Percentiles rank a stretch among this genome's conserved stretches.
phyloP scores from a whole-genome alignment of 176 grass and related monocot species.

The Alopecurus myosuroides region DNA sequence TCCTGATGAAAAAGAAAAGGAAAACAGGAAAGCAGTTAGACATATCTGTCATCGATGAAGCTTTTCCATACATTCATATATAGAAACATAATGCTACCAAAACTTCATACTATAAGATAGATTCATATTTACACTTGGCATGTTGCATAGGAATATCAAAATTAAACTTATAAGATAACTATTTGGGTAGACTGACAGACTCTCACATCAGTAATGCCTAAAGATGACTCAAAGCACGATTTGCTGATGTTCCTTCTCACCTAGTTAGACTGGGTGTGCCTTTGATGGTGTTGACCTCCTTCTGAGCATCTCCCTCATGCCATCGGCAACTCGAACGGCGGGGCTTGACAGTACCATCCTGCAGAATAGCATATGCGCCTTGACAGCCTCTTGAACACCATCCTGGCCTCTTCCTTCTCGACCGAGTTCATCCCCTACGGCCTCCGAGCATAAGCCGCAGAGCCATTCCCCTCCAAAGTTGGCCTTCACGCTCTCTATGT shows the following conservation, averaged over 20 bases:
- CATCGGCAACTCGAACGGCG: slow-evolving; percentile 45
- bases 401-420: slow-evolving; percentile 7
- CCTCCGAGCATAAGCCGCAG: slow-evolving; percentile 62
- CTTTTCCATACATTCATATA: slow-evolving; percentile 4
- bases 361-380: slow-evolving; percentile 55
- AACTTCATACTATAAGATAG: not conserved
- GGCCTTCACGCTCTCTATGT: slow-evolving; percentile 43
- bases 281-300: slow-evolving; percentile 35
- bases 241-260: slow-evolving; percentile 1
- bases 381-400: slow-evolving; percentile 46
- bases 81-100: not conserved
- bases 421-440: slow-evolving; percentile 38
- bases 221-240: slow-evolving; percentile 9
- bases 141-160: slow-evolving; percentile 9
- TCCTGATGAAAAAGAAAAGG: not conserved
- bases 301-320: slow-evolving; percentile 66
- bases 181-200: not conserved
- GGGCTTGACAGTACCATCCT: slow-evolving; percentile 44
- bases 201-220: not conserved
- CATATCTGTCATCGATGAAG: not conserved
- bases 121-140: slow-evolving; percentile 42
- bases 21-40: not conserved
- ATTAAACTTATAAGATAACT: not conserved
- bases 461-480: slow-evolving; percentile 69
- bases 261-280: slow-evolving; percentile 2